These are phyloP conservation scores for Trichoderma gracile DNA, from an alignment of 2,329 filamentous ascomycete genomes.

Conservation along the genomic window DNA sequence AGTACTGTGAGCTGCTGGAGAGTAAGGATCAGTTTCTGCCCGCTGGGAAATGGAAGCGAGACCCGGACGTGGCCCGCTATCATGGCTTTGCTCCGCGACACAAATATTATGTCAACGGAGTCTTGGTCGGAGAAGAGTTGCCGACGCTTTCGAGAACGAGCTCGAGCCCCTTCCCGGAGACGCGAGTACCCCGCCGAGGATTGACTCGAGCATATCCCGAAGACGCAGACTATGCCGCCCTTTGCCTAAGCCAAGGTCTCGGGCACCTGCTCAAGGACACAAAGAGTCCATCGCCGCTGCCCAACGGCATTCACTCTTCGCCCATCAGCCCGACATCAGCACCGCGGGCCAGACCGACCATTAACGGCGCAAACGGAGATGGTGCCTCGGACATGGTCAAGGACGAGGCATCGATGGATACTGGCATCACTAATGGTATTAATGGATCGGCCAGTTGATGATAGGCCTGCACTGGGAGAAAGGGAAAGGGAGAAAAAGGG, in stretches of 20 bases:
- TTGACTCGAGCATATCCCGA: conserved; percentile 54
- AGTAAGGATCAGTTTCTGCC: conserved; percentile 49
- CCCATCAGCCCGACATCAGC: conserved; percentile 44
- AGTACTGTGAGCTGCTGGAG: conserved; percentile 61
- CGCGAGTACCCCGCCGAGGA: conserved; percentile 56
- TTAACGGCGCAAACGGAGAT: conserved; percentile 38
- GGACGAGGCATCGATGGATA: conserved; percentile 29
- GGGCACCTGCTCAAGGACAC: conserved; percentile 53
- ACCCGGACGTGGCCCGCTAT: conserved; percentile 55
- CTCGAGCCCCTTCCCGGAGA: conserved; percentile 56
- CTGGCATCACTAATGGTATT: conserved; percentile 36
- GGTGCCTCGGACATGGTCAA: conserved; percentile 29
- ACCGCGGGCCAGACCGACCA: conserved; percentile 31
- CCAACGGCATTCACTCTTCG: conserved; percentile 52
- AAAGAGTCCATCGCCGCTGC: conserved; percentile 43
- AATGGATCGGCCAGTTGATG: conserved; percentile 31
- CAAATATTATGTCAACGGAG: conserved; percentile 61
- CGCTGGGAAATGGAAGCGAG: conserved; percentile 59
- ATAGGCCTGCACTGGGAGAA: neutral
- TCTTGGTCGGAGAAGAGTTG: conserved; percentile 53
- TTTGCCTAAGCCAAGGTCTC: conserved; percentile 60
- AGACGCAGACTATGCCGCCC: conserved; percentile 57
- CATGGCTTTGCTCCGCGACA: conserved; percentile 57
- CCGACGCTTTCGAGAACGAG: conserved; percentile 51
- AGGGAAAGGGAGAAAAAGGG: neutral